phyloP scores from a whole-genome alignment of 805 yeast genomes.

The Cyberlindnera meyerae region DNA sequence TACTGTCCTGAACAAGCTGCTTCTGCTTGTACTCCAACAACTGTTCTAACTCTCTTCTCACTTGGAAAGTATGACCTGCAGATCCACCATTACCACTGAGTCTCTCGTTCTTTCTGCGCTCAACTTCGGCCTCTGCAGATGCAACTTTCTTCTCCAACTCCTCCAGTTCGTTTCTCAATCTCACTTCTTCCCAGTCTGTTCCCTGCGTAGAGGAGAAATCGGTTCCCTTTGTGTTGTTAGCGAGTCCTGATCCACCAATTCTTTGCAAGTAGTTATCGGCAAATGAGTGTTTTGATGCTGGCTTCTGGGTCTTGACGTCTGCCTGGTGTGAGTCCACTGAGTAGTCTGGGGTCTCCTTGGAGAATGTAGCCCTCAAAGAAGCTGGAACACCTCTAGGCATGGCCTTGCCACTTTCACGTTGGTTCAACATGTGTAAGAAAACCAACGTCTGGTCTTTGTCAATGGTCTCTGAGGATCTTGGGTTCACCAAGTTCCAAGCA shows the following conservation, averaged over 20 bases:
- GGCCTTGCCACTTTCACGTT: constrained; percentile 76
- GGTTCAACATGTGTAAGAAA: constrained; percentile 85
- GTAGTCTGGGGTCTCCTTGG: constrained; percentile 76
- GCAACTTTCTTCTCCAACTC: constrained; percentile 65
- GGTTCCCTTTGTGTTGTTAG: constrained; percentile 45
- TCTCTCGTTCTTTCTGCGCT: constrained; percentile 31
- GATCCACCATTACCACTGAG: constrained; percentile 16
- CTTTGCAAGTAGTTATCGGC: constrained; percentile 52
- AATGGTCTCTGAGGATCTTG: constrained; percentile 78
- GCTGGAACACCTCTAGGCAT: constrained; percentile 96
- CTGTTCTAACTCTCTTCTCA: constrained; percentile 71
- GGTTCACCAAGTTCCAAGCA: constrained; percentile 95
- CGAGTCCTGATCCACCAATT: constrained; percentile 42
- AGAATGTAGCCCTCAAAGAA: constrained; percentile 83
- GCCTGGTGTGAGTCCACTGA: constrained; percentile 55
- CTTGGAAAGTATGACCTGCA: constrained; percentile 26
- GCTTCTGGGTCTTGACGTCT: constrained; percentile 19
- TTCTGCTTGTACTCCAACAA: constrained; percentile 71
- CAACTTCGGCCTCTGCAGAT: constrained; percentile 48
- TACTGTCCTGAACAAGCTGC: constrained; percentile 40
- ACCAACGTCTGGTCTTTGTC: constrained; percentile 92
- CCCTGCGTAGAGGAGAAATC: constrained; percentile 65
- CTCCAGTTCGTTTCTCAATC: constrained; percentile 71
- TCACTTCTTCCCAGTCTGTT: constrained; percentile 92
- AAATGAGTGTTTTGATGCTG: constrained; percentile 35